Percentiles rank a stretch among this genome's conserved stretches.
Evolutionary conservation across 2,329 filamentous ascomycete genomes (phyloP).

Genomic region (Claviceps pazoutovae): DNA sequence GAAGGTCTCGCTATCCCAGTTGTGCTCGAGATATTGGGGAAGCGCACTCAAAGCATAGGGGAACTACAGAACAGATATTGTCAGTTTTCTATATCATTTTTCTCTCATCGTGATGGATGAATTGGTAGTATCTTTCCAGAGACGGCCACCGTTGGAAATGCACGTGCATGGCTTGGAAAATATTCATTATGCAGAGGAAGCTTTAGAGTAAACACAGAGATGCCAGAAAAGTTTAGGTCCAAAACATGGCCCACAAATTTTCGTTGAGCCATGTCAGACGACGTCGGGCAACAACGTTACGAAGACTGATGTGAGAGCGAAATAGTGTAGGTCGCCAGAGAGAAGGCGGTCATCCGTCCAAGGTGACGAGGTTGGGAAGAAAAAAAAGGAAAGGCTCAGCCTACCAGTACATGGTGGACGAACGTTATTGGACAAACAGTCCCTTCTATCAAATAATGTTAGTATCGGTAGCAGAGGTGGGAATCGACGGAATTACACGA

Average conservation of each 20-base stretch:
- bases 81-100: background rate
- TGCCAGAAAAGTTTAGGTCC: background rate
- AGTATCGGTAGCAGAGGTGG: background rate
- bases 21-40: slow-evolving; percentile 44
- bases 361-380: background rate
- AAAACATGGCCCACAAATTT: background rate
- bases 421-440: slow-evolving; percentile 75
- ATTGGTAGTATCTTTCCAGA: background rate
- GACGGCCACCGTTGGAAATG: background rate
- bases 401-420: slow-evolving; percentile 70
- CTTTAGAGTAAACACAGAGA: background rate
- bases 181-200: background rate
- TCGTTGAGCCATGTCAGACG: background rate
- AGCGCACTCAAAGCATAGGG: slow-evolving; percentile 60
- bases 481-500: slow-evolving; percentile 4
- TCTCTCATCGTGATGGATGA: background rate
- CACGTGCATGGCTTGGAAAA: background rate
- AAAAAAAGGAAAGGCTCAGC: slow-evolving; percentile 18
- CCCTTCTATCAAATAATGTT: slow-evolving; percentile 42
- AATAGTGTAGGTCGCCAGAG: background rate
- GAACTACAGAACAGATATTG: slow-evolving; percentile 36
- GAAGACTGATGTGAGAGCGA: background rate
- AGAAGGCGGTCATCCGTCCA: background rate
- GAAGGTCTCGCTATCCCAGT: slow-evolving; percentile 56
- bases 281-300: background rate